Conservation (phyloP, 768 basidiomycete genomes). For the Fibroporia radiculosa region DNA sequence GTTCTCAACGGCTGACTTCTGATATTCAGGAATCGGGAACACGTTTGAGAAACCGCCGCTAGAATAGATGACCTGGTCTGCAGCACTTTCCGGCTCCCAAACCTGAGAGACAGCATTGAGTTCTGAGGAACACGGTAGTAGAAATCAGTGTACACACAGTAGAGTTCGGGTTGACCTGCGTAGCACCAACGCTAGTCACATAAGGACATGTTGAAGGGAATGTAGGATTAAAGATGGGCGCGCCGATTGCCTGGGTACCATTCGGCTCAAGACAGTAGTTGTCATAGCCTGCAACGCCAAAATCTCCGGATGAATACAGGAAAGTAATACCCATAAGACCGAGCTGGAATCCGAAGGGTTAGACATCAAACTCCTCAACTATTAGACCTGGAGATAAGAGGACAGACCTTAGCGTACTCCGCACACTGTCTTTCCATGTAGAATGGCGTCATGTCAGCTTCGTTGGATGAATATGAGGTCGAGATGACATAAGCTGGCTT, state of each 20-base stretch:
- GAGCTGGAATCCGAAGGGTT: conserved; percentile 10
- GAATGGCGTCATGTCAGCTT: conserved; percentile 26
- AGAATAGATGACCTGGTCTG: conserved; percentile 26
- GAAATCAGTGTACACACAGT: conserved; percentile 8
- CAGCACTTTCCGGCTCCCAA: conserved; percentile 27
- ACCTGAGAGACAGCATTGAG: conserved; percentile 8
- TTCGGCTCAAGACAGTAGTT: conserved; percentile 25
- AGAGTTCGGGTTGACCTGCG: conserved; percentile 26
- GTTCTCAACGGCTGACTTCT: conserved; percentile 21
- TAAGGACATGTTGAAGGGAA: conserved; percentile 34
- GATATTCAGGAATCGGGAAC: conserved; percentile 30
- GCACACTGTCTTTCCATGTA: conserved; percentile 34
- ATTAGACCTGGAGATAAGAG: conserved; percentile 10
- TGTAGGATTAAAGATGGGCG: conserved; percentile 19
- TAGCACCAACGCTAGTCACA: conserved; percentile 30
- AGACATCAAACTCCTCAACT: not conserved
- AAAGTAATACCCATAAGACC: conserved; percentile 29
- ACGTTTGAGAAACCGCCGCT: conserved; percentile 35
- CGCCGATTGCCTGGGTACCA: conserved; percentile 15
- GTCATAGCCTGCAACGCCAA: conserved; percentile 31
- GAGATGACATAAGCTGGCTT: conserved; percentile 30
- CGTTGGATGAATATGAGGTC: conserved; percentile 31
- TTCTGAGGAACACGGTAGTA: not conserved
- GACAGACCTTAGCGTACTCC: conserved; percentile 33
- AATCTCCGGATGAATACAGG: conserved; percentile 38